Conservation (phyloP, 306 rosid genomes). For the Lathyrus tuberosus region DNA sequence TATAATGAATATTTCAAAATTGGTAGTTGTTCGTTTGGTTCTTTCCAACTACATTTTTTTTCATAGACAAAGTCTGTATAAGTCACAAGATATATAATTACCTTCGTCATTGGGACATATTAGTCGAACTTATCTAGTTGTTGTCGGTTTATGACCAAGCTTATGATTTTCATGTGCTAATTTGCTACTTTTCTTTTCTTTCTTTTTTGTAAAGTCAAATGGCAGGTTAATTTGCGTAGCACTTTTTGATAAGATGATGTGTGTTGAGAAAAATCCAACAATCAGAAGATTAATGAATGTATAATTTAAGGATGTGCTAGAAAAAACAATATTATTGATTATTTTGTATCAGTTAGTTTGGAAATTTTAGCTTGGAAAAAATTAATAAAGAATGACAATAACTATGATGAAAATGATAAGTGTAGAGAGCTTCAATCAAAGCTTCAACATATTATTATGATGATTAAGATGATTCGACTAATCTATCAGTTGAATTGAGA, state of each 20-base stretch:
- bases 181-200: constrained; percentile 17
- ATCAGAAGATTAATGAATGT: too few relatives aligned
- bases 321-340: too few relatives aligned
- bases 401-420: too few relatives aligned
- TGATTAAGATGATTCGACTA: too few relatives aligned
- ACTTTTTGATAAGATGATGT: not conserved
- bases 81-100: constrained; percentile 25
- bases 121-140: constrained; percentile 10
- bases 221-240: constrained; percentile 15
- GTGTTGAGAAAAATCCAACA: too few relatives aligned
- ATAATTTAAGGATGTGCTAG: too few relatives aligned
- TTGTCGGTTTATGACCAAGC: constrained; percentile 45
- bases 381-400: too few relatives aligned
- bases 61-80: constrained; percentile 19
- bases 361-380: too few relatives aligned
- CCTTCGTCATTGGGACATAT: constrained; percentile 30
- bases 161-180: constrained; percentile 34
- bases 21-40: constrained; percentile 35
- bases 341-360: too few relatives aligned
- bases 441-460: too few relatives aligned
- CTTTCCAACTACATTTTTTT: constrained; percentile 26
- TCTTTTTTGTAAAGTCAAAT: constrained; percentile 35
- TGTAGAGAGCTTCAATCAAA: too few relatives aligned
- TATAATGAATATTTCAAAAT: constrained; percentile 32
- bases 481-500: too few relatives aligned